Evolutionary conservation across 1,284 basidiomycete genomes (phyloP), one percentile per base, ranked within the genome.

Genomic region (Papiliotrema terrestris): DNA sequence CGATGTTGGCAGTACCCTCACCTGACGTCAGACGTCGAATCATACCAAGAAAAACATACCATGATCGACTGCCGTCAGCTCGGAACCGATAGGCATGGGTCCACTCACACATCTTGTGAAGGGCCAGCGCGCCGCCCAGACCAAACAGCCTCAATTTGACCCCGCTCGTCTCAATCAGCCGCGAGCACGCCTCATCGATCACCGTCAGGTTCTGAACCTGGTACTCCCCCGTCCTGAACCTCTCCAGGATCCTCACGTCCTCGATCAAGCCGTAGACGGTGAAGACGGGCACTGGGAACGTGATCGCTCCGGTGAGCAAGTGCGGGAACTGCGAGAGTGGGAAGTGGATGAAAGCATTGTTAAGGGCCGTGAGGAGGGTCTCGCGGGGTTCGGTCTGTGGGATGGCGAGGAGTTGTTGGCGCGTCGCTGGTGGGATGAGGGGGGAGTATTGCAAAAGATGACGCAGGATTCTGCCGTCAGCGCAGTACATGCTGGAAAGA

Each of bases 231-330:
- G 86, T 81, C 63, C 94, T 86, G 78, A 97, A 88, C 76, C 91
- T 92, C 80, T 97, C 93, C 56, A 98, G 81, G 39, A 98, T 84
- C 50, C 85, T 72, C 37, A 98, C 92, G 71, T 98, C 96, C 78
- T 98, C 96, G 71, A 96, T 97, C 23, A 96, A 90, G 35, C 96
- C 96, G 86, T 91, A 96, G 45, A 98, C 91, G 49, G 94, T 95
- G 79, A 88, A 98, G 25, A 98, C 92, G 36, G 95, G 95, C 3
- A 98, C 83, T 47, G 86, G 83, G 55, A 97, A 84, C 69, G 88
- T 89, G 78, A 94, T 83, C 62, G 91, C 87, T 47, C 92, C 91
- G 4, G 87, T 84, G 50, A 96, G 84, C 13, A 98, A 84, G 44
- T 91, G 84, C 8, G 94, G 92, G 72, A 98, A 97, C 75, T 98